Conservation (phyloP, 2,329 filamentous ascomycete genomes). For the Dothistroma pini region DNA sequence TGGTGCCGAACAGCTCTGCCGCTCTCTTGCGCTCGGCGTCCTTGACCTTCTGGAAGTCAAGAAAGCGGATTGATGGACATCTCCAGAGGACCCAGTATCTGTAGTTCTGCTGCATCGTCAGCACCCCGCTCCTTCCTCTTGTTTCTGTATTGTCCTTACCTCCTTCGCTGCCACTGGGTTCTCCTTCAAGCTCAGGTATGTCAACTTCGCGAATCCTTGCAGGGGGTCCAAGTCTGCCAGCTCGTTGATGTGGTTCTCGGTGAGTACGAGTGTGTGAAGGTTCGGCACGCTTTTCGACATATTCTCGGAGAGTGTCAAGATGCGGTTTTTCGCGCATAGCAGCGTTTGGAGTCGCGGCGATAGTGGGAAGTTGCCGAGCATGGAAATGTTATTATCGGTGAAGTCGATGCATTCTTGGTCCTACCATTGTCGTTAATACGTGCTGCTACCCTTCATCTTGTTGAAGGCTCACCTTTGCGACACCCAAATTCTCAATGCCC, state of each 20-base stretch:
- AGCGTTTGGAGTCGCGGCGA: slow-evolving; percentile 84
- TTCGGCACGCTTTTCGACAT: slow-evolving; percentile 75
- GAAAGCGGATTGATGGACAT: slow-evolving; percentile 77
- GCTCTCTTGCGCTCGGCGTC: slow-evolving; percentile 75
- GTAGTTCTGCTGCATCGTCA: slow-evolving; percentile 64
- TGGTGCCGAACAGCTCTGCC: slow-evolving; percentile 76
- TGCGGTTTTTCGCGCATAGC: slow-evolving; percentile 83
- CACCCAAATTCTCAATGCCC: slow-evolving; percentile 94
- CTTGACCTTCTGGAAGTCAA: slow-evolving; percentile 91
- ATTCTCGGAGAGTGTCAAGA: slow-evolving; percentile 73
- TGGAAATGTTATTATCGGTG: slow-evolving; percentile 94
- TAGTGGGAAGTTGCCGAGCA: slow-evolving; percentile 87
- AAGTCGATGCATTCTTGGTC: slow-evolving; percentile 97
- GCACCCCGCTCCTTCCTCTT: background rate
- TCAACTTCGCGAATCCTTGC: slow-evolving; percentile 63
- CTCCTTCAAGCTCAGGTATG: slow-evolving; percentile 75
- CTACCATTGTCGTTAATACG: background rate
- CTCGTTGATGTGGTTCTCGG: slow-evolving; percentile 77
- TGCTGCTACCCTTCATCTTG: background rate
- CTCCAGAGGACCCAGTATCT: slow-evolving; percentile 88
- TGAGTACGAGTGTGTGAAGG: slow-evolving; percentile 75
- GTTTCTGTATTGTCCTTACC: slow-evolving; percentile 53
- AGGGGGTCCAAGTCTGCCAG: slow-evolving; percentile 85
- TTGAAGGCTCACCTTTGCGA: slow-evolving; percentile 67
- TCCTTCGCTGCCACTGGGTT: slow-evolving; percentile 92